Percentiles rank a stretch among this genome's conserved stretches.
Evolutionary conservation across 371 early-diverging fungal genomes (phyloP).

Genomic region (Coelomomyces lativittatus): DNA sequence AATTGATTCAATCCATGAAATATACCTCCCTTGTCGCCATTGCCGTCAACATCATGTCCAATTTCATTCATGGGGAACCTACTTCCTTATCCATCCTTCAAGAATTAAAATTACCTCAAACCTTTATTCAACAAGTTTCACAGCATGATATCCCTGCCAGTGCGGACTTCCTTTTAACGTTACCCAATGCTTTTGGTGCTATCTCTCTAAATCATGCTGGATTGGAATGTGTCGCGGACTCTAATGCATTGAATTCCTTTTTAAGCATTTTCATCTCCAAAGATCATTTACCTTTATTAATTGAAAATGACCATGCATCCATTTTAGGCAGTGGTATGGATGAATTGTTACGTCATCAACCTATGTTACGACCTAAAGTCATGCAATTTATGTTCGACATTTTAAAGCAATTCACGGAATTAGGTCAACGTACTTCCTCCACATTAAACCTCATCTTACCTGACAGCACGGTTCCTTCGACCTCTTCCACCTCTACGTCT

Average conservation of each 20-base stretch:
- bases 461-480: neutral
- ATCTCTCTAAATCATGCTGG: constrained; percentile 76
- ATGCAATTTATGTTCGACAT: constrained; percentile 49
- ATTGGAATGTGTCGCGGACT: constrained; percentile 55
- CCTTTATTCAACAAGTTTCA: constrained; percentile 29
- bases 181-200: constrained; percentile 87
- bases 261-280: constrained; percentile 56
- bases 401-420: constrained; percentile 27
- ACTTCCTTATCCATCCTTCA: constrained; percentile 76
- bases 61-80: constrained; percentile 91
- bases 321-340: constrained; percentile 70
- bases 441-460: neutral
- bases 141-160: constrained; percentile 49
- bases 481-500: neutral
- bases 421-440: neutral
- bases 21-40: constrained; percentile 15
- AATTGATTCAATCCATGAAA: constrained; percentile 53
- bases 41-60: constrained; percentile 78
- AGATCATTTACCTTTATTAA: constrained; percentile 53
- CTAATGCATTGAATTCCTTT: constrained; percentile 49
- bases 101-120: constrained; percentile 66
- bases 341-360: constrained; percentile 89
- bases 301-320: constrained; percentile 63
- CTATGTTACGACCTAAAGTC: constrained; percentile 48
- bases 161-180: constrained; percentile 54